Conservation (phyloP, 2,329 filamentous ascomycete species). For the Fusarium burgessii region DNA sequence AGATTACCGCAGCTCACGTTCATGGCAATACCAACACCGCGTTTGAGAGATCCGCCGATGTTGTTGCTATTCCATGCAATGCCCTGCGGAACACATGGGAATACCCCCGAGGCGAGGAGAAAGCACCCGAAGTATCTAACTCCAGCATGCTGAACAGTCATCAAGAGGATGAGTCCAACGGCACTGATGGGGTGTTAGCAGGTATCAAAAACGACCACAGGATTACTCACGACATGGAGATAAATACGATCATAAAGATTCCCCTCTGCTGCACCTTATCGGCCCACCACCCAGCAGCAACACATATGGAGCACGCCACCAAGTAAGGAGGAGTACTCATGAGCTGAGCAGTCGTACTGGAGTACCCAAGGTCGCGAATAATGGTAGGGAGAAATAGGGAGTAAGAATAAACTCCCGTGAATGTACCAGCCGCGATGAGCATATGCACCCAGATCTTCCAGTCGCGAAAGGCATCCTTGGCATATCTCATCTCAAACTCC, state of each 20-base stretch:
- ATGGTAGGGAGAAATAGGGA: slow-evolving; percentile 10
- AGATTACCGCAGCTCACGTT: slow-evolving; percentile 1
- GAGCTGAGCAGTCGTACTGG: slow-evolving; percentile 2
- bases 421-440: slow-evolving; percentile 1
- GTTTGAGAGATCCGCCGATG: not conserved
- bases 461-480: slow-evolving; percentile 66
- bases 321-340: slow-evolving; percentile 4
- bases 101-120: not conserved
- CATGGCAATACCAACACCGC: not conserved
- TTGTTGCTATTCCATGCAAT: slow-evolving; percentile 1
- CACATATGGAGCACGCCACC: not conserved
- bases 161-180: not conserved
- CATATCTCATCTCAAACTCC: slow-evolving; percentile 66
- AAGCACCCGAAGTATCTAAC: slow-evolving; percentile 5
- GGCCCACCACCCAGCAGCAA: slow-evolving; percentile 1
- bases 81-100: not conserved
- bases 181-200: not conserved
- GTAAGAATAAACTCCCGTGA: slow-evolving; percentile 1
- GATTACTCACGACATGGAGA: not conserved
- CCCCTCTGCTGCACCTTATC: slow-evolving; percentile 6
- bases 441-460: slow-evolving; percentile 57
- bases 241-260: not conserved
- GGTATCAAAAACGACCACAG: rapidly evolving
- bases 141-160: not conserved
- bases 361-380: slow-evolving; percentile 3